Evolutionary conservation across 257 asterid genomes (phyloP), one percentile per base, ranked within the genome.

Genomic region (Rauvolfia tetraphylla): DNA sequence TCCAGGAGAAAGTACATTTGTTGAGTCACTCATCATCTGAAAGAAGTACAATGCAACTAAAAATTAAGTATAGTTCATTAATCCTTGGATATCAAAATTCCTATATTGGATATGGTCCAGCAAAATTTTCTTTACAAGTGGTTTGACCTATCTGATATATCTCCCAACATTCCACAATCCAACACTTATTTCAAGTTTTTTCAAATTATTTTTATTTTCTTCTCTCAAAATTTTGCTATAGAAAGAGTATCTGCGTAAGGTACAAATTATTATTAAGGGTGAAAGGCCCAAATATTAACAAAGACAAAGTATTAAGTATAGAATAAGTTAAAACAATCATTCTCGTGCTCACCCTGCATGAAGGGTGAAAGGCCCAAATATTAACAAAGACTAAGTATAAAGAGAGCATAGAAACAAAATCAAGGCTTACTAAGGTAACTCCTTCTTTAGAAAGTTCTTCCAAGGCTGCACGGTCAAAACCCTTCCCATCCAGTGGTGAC

Each of bases 11-110:
- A 95, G 97, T 54, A 95, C 87, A 83, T 95, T 95, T 81, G 99
- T 95, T 46, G 99, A 95, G 81, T 95, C 99, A 71, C 99, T 95
- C 99, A 95, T 93, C 99, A 95, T 95, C 99, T 95, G 86, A 78
- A 73, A 83, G 66, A 73, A 83, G 73, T 78, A 25, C 11, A 73
- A 11, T 63, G 71, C 79, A 51, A 59, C 54, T 53, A 67, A 67
- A 33, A 34, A 46, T 41, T 33, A 31, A 33, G 34, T 65, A 13
- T 31, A 7, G 44, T 14, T 65, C 44, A 18, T 39, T 25, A 17
- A 3, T 34, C 42, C 71, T 49, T 49, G 6, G 15, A 5, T 51
- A 51, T 7, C 15, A 46, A 46, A 46, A 10, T 7, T 46, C 53
- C 57, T 5, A 51, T 17, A 51, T 15, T 3, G 57, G 6, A 51